Evolutionary conservation across 208 protist genomes (phyloP).

Genomic region (Endotrypanum monterogeii): DNA sequence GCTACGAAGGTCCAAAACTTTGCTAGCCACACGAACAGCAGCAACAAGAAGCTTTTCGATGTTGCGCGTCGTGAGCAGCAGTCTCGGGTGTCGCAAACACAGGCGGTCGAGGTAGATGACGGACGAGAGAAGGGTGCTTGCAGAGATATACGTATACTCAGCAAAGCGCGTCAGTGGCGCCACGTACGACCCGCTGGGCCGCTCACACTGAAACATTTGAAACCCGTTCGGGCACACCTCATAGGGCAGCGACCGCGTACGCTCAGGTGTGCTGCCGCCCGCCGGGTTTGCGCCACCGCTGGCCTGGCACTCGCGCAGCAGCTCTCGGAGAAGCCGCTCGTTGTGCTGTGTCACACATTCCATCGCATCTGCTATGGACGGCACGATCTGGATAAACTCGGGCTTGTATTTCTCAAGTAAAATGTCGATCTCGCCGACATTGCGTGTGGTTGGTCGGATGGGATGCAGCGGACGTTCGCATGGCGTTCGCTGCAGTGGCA

Average conservation of each 20-base stretch:
- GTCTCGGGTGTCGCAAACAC: constrained; percentile 47
- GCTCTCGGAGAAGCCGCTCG: constrained; percentile 30
- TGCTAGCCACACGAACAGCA: constrained; percentile 76
- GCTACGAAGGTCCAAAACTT: constrained; percentile 85
- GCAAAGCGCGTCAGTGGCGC: constrained; percentile 36
- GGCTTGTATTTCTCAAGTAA: constrained; percentile 80
- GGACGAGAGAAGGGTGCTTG: constrained; percentile 66
- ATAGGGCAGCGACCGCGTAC: constrained; percentile 24
- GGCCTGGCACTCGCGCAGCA: constrained; percentile 13
- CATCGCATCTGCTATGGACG: constrained; percentile 68
- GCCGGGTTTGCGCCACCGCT: not conserved
- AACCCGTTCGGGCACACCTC: constrained; percentile 33
- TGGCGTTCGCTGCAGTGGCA: constrained; percentile 63
- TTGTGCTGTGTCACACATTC: constrained; percentile 53
- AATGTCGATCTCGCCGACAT: constrained; percentile 72
- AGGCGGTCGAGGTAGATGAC: constrained; percentile 87
- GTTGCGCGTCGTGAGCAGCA: constrained; percentile 68
- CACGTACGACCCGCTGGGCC: constrained; percentile 32
- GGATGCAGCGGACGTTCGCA: constrained; percentile 62
- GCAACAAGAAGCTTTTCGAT: constrained; percentile 76
- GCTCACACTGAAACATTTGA: constrained; percentile 32
- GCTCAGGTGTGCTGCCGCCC: constrained; percentile 12
- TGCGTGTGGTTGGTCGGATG: constrained; percentile 9
- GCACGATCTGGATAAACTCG: constrained; percentile 82
- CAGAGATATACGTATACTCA: constrained; percentile 86